A percentile compares a stretch with the other conserved stretches of the same genome.
Conservation (phyloP, 805 yeast species). For the Cyberlindnera xylosilytica region DNA sequence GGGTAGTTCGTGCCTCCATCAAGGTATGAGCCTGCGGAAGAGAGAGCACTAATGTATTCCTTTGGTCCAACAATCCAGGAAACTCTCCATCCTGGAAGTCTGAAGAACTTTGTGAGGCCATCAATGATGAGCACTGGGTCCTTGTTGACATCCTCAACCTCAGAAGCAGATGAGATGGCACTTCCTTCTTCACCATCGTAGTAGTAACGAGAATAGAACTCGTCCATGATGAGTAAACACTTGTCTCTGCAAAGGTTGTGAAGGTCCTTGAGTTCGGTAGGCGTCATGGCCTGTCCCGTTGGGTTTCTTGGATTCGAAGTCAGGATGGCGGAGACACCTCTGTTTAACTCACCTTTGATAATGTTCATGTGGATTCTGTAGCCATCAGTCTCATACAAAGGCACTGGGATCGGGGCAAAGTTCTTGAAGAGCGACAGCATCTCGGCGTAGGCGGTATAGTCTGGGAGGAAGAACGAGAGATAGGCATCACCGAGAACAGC, state of each 20-base stretch:
- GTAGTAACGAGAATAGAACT: conserved; percentile 57
- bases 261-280: conserved; percentile 42
- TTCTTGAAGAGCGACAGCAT: conserved; percentile 61
- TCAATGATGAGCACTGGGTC: conserved; percentile 60
- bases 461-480: conserved; percentile 57
- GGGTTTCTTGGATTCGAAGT: conserved; percentile 66
- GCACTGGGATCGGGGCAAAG: conserved; percentile 62
- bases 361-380: conserved; percentile 53
- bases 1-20: conserved; percentile 64
- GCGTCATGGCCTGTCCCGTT: conserved; percentile 52
- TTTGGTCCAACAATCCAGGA: conserved; percentile 66
- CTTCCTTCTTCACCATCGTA: conserved; percentile 54
- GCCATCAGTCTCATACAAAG: conserved; percentile 53
- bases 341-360: conserved; percentile 46
- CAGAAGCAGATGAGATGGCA: conserved; percentile 47
- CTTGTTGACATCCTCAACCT: conserved; percentile 49
- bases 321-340: conserved; percentile 57
- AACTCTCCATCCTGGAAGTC: conserved; percentile 63
- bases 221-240: conserved; percentile 61
- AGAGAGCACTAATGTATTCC: conserved; percentile 50
- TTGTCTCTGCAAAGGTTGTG: conserved; percentile 49
- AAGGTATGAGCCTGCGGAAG: conserved; percentile 56
- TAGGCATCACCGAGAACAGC: conserved; percentile 58
- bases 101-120: conserved; percentile 58
- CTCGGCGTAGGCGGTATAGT: conserved; percentile 63